Percentiles rank a stretch among this genome's conserved stretches.
Conservation (phyloP, 306 rosid genomes). For the Acacia acuminata region DNA sequence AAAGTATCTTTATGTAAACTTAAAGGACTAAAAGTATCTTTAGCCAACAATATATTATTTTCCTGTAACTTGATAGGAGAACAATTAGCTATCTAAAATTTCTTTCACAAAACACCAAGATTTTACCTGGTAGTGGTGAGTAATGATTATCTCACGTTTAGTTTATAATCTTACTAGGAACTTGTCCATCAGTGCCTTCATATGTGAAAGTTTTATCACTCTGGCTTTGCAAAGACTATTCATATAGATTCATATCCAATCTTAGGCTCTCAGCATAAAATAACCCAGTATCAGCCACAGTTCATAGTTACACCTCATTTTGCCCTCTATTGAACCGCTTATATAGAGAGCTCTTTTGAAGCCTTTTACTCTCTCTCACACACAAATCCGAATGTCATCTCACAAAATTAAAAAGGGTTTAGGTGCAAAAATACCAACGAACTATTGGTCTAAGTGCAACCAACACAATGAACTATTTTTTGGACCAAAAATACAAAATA, state of each 20-base stretch:
- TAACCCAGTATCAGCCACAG: not conserved
- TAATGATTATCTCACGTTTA: not conserved
- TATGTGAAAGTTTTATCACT: not conserved
- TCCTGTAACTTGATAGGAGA: not conserved
- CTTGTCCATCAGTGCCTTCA: not conserved
- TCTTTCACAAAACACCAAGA: not conserved
- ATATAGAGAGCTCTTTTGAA: not conserved
- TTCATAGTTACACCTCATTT: not conserved
- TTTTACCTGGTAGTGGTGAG: not conserved
- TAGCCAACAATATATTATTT: not conserved
- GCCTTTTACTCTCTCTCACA: not conserved
- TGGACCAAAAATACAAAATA: too few relatives aligned
- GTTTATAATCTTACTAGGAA: not conserved
- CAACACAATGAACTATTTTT: too few relatives aligned
- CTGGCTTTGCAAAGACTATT: not conserved
- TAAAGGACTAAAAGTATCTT: too few relatives aligned
- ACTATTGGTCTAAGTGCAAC: too few relatives aligned
- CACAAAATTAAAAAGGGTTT: not conserved
- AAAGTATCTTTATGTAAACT: too few relatives aligned
- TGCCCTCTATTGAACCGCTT: not conserved
- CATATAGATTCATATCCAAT: not conserved
- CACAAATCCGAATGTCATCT: not conserved
- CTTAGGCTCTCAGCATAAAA: not conserved
- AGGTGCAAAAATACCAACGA: too few relatives aligned
- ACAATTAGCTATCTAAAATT: not conserved